Base-by-base conservation (phyloP, 1,284 basidiomycete genomes). In the Grifola frondosa region DNA sequence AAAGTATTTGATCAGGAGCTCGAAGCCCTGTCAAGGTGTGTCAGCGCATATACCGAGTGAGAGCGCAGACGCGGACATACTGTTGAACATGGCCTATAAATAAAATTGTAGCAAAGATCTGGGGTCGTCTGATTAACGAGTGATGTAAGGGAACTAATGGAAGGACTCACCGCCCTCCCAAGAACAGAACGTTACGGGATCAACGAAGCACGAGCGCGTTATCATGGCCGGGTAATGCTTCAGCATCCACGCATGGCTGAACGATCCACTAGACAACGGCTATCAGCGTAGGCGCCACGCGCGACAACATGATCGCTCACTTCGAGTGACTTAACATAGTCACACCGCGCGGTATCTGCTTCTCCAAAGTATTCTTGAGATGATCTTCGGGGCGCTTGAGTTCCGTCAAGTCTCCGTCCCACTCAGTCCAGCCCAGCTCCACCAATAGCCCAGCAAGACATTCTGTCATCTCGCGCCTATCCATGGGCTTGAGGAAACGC, bases 51-150 rank as follows among this genome's bases (percentile, higher is more conserved):
- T 35, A 45, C 21, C 24, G 26, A 32, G 50, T n/a, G n/a, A n/a
- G n/a, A n/a, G n/a, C n/a, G n/a, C 28, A 35, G 43, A 19, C 34
- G 50, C 26, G 46, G 37, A 46, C 78, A 44, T 63, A 82, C 87
- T 50, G 70, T 84, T 59, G 59, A 71, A 51, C 68, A 84, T 51
- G 70, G 74, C 9, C 81, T 75, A 64, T 94, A 93, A 36, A 91
- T 69, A 63, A 94, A 95, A 59, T 91, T 91, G 67, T 87, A 88
- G 64, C 91, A 93, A 13, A 94, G 81, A 63, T 93, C 90, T 84
- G 57, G 13, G 29, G 17, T 11, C 20, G 19, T 47, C 25, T 16
- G 30, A 32, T 44, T 25, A 45, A 35, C 28, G 13, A 15, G 20
- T 12, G 24, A 16, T n/a, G 33, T 38, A 6, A 29, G 32, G 28